Conservation (phyloP, 208 protist species). For the Wallacemonas sp. region DNA sequence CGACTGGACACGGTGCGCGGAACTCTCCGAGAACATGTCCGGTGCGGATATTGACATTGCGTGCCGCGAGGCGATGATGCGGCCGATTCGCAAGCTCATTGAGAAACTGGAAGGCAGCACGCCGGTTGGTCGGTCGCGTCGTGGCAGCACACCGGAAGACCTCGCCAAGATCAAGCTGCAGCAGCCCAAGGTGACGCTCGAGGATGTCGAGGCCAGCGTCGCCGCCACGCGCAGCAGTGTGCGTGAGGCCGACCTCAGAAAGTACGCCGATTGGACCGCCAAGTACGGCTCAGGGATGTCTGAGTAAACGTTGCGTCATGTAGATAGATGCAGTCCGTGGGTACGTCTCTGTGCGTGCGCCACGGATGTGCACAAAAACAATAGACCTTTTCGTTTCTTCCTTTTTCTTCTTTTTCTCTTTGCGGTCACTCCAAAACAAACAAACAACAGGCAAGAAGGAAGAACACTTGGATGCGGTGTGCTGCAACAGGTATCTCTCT, state of each 20-base stretch:
- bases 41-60: constrained; percentile 92
- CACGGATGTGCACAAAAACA: not conserved
- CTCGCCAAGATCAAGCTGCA: constrained; percentile 34
- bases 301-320: constrained; percentile 39
- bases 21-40: constrained; percentile 78
- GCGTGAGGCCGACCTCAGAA: constrained; percentile 49
- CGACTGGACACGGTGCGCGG: constrained; percentile 71
- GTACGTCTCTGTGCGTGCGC: not conserved
- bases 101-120: constrained; percentile 61
- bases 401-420: not conserved
- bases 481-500: too few species aligned
- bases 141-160: constrained; percentile 4
- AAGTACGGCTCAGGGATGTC: constrained; percentile 85
- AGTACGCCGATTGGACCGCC: constrained; percentile 69
- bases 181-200: constrained; percentile 57
- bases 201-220: constrained; percentile 80
- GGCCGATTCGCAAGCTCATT: constrained; percentile 87
- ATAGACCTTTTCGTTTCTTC: too few species aligned
- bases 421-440: not conserved
- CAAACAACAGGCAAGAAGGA: too few species aligned
- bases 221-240: constrained; percentile 83
- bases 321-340: too few species aligned
- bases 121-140: not conserved
- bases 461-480: too few species aligned
- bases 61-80: constrained; percentile 93